phyloP scores from a whole-genome alignment of 768 basidiomycete genomes.

The Boletus edulis region DNA sequence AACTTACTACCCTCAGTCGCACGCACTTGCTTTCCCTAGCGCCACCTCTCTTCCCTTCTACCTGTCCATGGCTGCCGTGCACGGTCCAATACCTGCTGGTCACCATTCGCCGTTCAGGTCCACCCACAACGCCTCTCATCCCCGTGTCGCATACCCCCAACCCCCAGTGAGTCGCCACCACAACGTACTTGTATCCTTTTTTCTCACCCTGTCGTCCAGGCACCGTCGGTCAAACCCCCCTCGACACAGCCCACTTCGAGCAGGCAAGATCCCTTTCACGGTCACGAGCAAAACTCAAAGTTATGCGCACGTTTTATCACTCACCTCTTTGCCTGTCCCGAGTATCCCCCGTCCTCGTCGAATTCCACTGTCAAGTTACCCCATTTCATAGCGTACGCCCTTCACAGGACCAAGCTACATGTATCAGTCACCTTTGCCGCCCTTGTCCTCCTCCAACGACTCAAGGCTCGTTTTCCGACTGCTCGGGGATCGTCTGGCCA shows the following conservation, averaged over 20 bases:
- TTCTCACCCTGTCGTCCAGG: conserved; percentile 13
- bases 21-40: conserved; percentile 4
- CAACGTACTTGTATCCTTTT: not conserved
- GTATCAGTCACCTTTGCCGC: conserved; percentile 43
- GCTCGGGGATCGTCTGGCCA: conserved; percentile 77
- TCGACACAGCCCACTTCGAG: conserved; percentile 28
- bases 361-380: conserved; percentile 39
- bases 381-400: conserved; percentile 63
- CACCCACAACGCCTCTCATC: conserved; percentile 25
- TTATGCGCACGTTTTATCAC: conserved; percentile 79
- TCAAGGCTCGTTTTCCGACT: conserved; percentile 71
- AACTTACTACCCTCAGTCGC: conserved; percentile 14
- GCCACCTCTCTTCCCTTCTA: conserved; percentile 13
- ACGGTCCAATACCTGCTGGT: conserved; percentile 25
- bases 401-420: conserved; percentile 66
- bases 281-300: conserved; percentile 70
- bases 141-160: conserved; percentile 28
- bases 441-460: conserved; percentile 53
- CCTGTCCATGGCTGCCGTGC: conserved; percentile 31
- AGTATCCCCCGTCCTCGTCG: conserved; percentile 55
- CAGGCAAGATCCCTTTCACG: conserved; percentile 37
- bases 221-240: conserved; percentile 26
- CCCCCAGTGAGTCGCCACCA: conserved; percentile 18
- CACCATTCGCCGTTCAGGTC: conserved; percentile 31
- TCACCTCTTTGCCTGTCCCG: conserved; percentile 83